Evolutionary conservation across 2,329 filamentous ascomycete genomes (phyloP).

Genomic region (Scolecobasidium constrictum): DNA sequence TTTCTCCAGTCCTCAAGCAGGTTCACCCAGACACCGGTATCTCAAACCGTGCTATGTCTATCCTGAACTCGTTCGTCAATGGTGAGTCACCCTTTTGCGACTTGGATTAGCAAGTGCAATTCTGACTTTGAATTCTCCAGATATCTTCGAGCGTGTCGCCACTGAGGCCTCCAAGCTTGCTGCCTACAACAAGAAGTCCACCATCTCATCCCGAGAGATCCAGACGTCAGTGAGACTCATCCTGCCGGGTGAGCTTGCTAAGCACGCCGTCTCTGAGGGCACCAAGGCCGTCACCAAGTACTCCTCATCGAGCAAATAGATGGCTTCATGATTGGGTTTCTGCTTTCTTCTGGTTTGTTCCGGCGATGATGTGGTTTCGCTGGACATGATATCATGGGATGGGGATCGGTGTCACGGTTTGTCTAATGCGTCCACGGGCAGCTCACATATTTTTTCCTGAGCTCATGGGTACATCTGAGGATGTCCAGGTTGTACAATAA

Average conservation of each 20-base stretch:
- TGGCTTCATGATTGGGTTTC: constrained; percentile 30
- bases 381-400: constrained; percentile 8
- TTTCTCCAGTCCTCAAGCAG: constrained; percentile 82
- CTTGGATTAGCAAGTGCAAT: neutral
- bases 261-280: constrained; percentile 98
- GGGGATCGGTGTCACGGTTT: constrained; percentile 6
- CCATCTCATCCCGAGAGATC: constrained; percentile 98
- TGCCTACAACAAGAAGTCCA: constrained; percentile 99
- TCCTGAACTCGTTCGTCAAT: constrained; percentile 99
- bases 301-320: constrained; percentile 98
- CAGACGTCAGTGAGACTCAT: constrained; percentile 98
- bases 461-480: neutral
- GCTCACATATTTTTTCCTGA: neutral
- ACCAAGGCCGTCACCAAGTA: constrained; percentile 99
- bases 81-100: constrained; percentile 46
- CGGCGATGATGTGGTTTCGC: constrained; percentile 19
- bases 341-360: constrained; percentile 44
- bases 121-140: too few species aligned
- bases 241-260: constrained; percentile 95
- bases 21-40: constrained; percentile 99
- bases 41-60: constrained; percentile 99
- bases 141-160: constrained; percentile 98
- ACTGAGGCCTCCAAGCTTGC: constrained; percentile 98
- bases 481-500: constrained; percentile 8
- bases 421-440: constrained; percentile 2